Base-by-base conservation (phyloP, 352 stramenopile species). In the Hyphochytrium catenoides region DNA sequence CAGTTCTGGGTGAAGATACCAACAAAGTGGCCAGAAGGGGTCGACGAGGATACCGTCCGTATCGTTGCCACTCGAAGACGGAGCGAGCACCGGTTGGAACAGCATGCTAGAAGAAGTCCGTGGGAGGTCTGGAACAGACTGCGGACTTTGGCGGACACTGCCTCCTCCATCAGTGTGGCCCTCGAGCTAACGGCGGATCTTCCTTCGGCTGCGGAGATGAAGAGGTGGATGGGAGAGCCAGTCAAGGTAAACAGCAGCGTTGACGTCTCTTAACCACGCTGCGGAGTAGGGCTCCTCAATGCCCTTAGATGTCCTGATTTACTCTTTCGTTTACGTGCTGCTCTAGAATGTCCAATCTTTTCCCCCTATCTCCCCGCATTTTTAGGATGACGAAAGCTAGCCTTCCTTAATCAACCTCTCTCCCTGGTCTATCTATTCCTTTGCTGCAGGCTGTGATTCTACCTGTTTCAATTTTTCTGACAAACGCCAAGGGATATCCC, bases 401-500 rank as follows among this genome's bases (percentile, higher is more conserved):
- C 5, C 16, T 12, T 2, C 1, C 24, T 30, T 35, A 9, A 12
- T 7, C 34, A n/a, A 22, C 20, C 7, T 24, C 12, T 44, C 1
- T 3, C 20, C 28, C 18, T 12, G 4, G 11, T 23, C 35, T 27
- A 16, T 31, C 1, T 8, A 15, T 16, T 11, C 39, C 14, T 25
- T 18, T 44, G 41, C 8, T 28, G 8, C 57, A 62, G 31, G 76
- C 73, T 8, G 53, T 93, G 14, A 68, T 91, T 30, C 51, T 95
- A 16, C 59, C 74, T 3, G 93, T 74, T 7, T 52, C 55, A 39
- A 59, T 91, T 28, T 97, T 97, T 49, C 52, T 95, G 4, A 93
- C 76, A 27, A 97, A 96, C 56, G 85, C 81, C 29, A 74, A 73
- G 39, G 86, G 86, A n/a, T 96, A 82, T 54, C 85, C 86, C 3